Evolutionary conservation across 2,329 filamentous ascomycete genomes (phyloP).

Genomic region (Fusarium armeniacum): DNA sequence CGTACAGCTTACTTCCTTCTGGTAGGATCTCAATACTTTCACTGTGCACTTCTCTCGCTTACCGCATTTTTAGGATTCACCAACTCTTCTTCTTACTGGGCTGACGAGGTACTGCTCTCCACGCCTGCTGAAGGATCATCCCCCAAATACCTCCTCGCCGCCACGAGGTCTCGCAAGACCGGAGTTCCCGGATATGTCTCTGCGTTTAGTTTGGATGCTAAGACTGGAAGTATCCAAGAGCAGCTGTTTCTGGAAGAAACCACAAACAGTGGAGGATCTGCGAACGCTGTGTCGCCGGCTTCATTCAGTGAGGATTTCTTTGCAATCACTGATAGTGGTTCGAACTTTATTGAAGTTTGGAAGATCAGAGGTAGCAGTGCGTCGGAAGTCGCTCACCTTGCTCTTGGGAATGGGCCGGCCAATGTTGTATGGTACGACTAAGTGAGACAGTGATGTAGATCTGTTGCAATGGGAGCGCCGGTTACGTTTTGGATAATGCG

Average conservation of each 20-base stretch:
- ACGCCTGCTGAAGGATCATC: background rate
- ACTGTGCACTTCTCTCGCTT: background rate
- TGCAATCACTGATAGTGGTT: conserved; percentile 32
- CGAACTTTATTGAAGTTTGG: conserved; percentile 11
- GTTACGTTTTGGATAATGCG: too few species aligned
- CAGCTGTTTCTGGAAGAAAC: conserved; percentile 22
- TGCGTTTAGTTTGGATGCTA: background rate
- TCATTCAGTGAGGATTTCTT: conserved; percentile 28
- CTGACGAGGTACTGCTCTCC: conserved; percentile 4
- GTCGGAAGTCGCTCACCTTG: conserved; percentile 1
- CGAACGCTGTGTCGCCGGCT: conserved; percentile 29
- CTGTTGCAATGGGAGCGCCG: too few species aligned
- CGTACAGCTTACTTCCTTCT: conserved; percentile 2
- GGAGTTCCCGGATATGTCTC: conserved; percentile 1
- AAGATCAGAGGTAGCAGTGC: background rate
- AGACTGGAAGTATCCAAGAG: background rate
- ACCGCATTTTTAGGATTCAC: background rate
- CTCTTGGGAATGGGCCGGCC: conserved; percentile 5
- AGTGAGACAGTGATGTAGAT: background rate
- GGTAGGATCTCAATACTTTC: background rate
- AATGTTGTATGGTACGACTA: conserved; percentile 3
- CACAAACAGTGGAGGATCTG: conserved; percentile 24
- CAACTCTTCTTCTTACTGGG: conserved; percentile 15
- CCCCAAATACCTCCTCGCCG: background rate
- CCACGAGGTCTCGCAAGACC: background rate